Base-by-base conservation (phyloP, 2,329 filamentous ascomycete genomes). In the Cytospora piceicola region DNA sequence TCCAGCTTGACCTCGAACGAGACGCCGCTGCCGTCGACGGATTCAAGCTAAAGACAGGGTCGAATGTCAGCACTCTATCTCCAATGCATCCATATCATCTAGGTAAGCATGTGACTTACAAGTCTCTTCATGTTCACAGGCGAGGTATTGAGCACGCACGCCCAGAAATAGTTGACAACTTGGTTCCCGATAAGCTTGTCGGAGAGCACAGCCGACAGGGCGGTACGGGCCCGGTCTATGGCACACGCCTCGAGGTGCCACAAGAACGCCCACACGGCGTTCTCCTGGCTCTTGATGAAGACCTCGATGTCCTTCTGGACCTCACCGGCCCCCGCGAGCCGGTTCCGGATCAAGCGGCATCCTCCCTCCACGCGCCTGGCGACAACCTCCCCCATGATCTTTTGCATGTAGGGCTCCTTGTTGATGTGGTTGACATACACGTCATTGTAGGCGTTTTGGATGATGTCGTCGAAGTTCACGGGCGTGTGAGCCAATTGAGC, bases 221-320 rank as follows among this genome's bases (percentile, higher is more conserved):
- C n/a, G 9, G 42, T 63, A n/a, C 42, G n/a, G 22, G 4, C 53
- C 4, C 22, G 4, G 53, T 63, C 51, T 9, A 63, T 24, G 9
- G 39, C 53, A 11, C 61, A 63, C 42, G n/a, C 27, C 39, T 63
- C 39, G 3, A 63, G 1, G 1, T 57, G 4, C 61, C 61, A 63
- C 30, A 63, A 36, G 5, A 63, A 22, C 14, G 53, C 53, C 17
- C 55, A 51, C 0, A 27, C 20, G 0, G 61, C 56, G 22, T 57
- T 32, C 12, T 63, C 11, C 6, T 57, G 53, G 39, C 20, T 39
- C 8, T 1, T 4, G 6, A 29, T 8, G 30, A 63, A 34, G 17
- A 12, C 17, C 20, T 30, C 39, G 4, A 1, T 24, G 14, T 12
- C 8, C 17, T 14, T 12, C 22, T 27, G 11, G 39, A 6, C 22